A percentile compares a stretch with the other conserved stretches of the same genome.
These are phyloP conservation scores for Isochrysis galbana DNA, from an alignment of 78 protist genomes.

Conservation along the genomic window DNA sequence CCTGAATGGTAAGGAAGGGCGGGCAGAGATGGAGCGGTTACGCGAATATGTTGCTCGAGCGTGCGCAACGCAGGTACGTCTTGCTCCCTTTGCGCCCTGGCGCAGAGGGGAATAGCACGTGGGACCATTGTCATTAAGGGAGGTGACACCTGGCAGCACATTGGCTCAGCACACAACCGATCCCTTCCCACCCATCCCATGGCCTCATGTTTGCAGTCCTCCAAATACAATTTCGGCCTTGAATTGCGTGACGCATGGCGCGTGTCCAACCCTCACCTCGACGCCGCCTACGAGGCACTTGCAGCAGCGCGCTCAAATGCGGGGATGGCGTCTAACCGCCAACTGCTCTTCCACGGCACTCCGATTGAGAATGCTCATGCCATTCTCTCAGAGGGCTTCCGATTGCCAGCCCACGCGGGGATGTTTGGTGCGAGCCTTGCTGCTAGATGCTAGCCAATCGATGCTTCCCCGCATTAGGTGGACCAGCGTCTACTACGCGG, in stretches of 20 bases:
- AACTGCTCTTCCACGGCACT: neutral
- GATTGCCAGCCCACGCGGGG: neutral
- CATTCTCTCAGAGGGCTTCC: neutral
- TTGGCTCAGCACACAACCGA: no score
- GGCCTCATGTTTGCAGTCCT: neutral
- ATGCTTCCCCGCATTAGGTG: no score
- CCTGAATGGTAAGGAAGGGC: no score
- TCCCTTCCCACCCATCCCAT: no score
- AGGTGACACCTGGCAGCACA: no score
- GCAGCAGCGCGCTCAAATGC: neutral
- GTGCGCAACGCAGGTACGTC: neutral
- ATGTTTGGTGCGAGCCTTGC: no score
- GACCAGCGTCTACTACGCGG: no score
- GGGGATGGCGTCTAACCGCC: neutral
- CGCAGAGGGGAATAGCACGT: neutral
- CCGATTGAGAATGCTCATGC: neutral
- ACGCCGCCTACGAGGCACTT: neutral
- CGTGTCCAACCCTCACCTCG: neutral
- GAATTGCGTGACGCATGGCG: neutral
- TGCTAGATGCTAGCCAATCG: no score
- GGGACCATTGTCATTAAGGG: no score
- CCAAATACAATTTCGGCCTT: neutral
- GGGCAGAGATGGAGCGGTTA: no score
- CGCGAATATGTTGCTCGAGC: neutral
- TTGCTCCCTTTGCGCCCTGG: neutral